These are phyloP conservation scores for Wickerhamomyces xylosicus DNA, from an alignment of 805 yeast genomes.

Conservation along the genomic window DNA sequence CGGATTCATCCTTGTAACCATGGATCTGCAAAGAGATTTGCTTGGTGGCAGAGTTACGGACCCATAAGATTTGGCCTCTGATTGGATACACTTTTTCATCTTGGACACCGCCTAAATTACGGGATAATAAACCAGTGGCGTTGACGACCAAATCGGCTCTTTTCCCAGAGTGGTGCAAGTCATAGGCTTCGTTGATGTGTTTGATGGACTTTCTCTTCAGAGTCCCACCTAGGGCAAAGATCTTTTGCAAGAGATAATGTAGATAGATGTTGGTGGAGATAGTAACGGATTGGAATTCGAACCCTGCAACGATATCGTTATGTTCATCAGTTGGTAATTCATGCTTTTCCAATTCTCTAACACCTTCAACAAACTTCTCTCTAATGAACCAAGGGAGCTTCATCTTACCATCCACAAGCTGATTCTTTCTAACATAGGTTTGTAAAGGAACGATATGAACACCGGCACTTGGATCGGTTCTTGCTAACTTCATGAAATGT, in stretches of 20 bases:
- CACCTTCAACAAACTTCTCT: slow-evolving; percentile 28
- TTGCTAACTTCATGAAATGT: slow-evolving; percentile 35
- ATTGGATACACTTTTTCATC: slow-evolving; percentile 38
- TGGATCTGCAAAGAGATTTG: slow-evolving; percentile 23
- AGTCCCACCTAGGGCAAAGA: slow-evolving; percentile 35
- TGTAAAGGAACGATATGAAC: slow-evolving; percentile 20
- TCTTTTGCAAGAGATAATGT: slow-evolving; percentile 36
- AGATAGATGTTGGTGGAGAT: slow-evolving; percentile 50
- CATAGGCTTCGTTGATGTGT: slow-evolving; percentile 39
- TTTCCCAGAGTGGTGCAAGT: slow-evolving; percentile 25
- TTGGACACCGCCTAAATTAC: slow-evolving; percentile 32
- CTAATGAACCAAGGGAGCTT: slow-evolving; percentile 36
- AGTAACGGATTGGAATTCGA: slow-evolving; percentile 41
- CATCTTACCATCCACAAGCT: slow-evolving; percentile 8
- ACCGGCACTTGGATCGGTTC: slow-evolving; percentile 39
- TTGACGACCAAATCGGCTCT: slow-evolving; percentile 44
- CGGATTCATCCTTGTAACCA: slow-evolving; percentile 29
- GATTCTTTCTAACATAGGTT: slow-evolving; percentile 9
- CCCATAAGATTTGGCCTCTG: slow-evolving; percentile 48
- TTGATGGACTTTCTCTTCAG: slow-evolving; percentile 32
- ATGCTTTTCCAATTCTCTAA: slow-evolving; percentile 20
- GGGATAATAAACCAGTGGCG: slow-evolving; percentile 44
- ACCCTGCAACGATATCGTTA: slow-evolving; percentile 29
- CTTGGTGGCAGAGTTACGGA: slow-evolving; percentile 16
- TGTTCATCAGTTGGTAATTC: slow-evolving; percentile 18